phyloP scores from a whole-genome alignment of 2,329 filamentous ascomycete genomes.

The Fusarium protoensiforme region DNA sequence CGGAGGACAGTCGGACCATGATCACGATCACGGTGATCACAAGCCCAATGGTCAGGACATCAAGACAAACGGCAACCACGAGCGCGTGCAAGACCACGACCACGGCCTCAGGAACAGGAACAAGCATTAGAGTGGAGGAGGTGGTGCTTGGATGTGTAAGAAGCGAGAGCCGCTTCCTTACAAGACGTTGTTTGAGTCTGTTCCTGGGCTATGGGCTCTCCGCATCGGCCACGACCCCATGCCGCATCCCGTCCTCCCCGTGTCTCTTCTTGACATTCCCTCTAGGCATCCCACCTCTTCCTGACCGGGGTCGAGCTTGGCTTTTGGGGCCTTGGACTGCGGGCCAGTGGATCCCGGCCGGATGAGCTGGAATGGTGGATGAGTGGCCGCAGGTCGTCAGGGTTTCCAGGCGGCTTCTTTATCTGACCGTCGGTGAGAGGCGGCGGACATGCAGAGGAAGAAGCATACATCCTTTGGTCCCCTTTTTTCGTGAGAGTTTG shows the following conservation, averaged over 20 bases:
- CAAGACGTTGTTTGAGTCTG: not conserved
- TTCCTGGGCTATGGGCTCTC: conserved; percentile 2
- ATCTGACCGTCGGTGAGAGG: conserved; percentile 16
- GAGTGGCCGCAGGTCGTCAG: conserved; percentile 3
- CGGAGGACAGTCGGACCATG: conserved; percentile 44
- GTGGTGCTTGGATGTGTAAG: not conserved
- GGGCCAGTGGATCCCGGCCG: conserved; percentile 18
- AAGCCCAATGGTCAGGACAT: conserved; percentile 41
- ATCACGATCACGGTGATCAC: conserved; percentile 53
- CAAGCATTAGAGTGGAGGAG: conserved; percentile 39
- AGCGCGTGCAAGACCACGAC: conserved; percentile 35
- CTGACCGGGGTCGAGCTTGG: conserved; percentile 17
- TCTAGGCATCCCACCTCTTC: conserved; percentile 4
- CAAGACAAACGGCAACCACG: conserved; percentile 28
- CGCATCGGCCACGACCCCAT: conserved; percentile 5
- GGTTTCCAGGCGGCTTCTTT: conserved; percentile 8
- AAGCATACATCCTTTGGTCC: conserved; percentile 1
- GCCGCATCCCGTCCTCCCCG: conserved; percentile 1
- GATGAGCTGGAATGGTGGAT: conserved; percentile 24
- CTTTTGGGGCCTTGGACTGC: conserved; percentile 11
- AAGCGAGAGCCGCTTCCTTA: conserved; percentile 6
- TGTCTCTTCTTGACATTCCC: not conserved
- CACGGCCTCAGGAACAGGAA: conserved; percentile 43
- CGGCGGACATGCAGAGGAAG: not conserved
- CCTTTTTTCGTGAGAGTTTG: not conserved